A percentile compares a stretch with the other conserved stretches of the same genome.
These are phyloP conservation scores for Dorcoceras hygrometricum DNA, from an alignment of 257 asterid genomes.

Conservation along the genomic window DNA sequence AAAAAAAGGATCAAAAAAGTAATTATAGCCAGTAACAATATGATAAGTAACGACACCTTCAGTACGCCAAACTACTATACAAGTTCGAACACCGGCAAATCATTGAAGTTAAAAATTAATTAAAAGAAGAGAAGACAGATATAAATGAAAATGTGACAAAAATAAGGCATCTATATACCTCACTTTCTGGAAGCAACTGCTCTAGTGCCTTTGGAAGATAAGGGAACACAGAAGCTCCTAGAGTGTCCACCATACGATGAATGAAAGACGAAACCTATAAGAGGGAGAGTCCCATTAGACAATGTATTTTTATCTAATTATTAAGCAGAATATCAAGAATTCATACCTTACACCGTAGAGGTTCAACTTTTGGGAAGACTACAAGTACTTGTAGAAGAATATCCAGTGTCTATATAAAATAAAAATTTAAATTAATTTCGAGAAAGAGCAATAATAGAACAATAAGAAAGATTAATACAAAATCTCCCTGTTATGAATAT, in stretches of 20 bases:
- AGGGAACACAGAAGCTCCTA: conserved; percentile 85
- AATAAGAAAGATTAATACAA: background rate
- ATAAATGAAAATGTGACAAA: background rate
- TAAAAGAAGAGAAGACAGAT: background rate
- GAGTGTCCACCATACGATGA: conserved; percentile 95
- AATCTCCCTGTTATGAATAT: background rate
- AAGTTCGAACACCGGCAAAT: background rate
- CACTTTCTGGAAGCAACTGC: conserved; percentile 80
- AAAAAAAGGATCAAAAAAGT: background rate
- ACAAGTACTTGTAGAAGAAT: conserved; percentile 76
- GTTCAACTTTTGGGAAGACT: conserved; percentile 73
- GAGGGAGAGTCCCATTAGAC: conserved; percentile 28
- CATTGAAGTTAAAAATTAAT: background rate
- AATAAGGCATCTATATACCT: conserved; percentile 45
- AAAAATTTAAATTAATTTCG: background rate
- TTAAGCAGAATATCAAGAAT: conserved; percentile 20
- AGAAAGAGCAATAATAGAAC: background rate
- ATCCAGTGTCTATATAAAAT: conserved; percentile 42
- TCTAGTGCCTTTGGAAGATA: conserved; percentile 87
- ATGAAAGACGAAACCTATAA: conserved; percentile 79
- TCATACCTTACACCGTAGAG: conserved; percentile 80
- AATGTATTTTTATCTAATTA: background rate
- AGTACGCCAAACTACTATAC: background rate
- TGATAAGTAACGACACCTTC: background rate
- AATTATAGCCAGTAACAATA: background rate